Evolutionary conservation across 1,284 basidiomycete species (phyloP), one percentile per base, ranked within the genome.

Genomic region (Rhodotorula sp.): DNA sequence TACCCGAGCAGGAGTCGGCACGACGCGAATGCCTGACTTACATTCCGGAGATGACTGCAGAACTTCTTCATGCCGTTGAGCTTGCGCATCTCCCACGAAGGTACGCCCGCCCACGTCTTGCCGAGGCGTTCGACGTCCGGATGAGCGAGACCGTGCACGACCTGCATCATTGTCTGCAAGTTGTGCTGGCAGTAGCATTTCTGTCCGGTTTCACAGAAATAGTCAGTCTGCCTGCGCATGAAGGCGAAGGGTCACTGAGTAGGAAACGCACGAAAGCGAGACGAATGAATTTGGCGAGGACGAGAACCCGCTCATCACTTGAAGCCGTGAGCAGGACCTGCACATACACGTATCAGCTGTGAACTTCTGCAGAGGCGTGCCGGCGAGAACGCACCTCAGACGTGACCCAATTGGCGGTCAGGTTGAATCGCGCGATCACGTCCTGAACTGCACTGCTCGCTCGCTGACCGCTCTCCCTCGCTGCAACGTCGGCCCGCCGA

Each of bases 361-460:
- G 26, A 14, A 8, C 29, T 39, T 12, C 21, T 14, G 14, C 14
- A 34, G 6, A 21, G 1, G n/a, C 2, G 34, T 20, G 6, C 12
- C 16, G 31, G 12, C 29, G 90, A 90, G 23, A 88, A 85, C 52
- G 23, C 52, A 63, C 62, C 51, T 63, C 62, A n/a, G 62, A 63
- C 34, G 51, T 46, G 39, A 63, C 62, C 80, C 93, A 96, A 78
- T 90, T 90, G 10, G 89, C 89, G 78, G 92, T 87, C 67, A 95
- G 83, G 79, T 94, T 93, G 84, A 95, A 95, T 39, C 93, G 86
- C 23, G 90, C 90, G n/a, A 92, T 87, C 46, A 93, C 86, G 48
- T 89, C 89, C 7, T 87, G 87, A 61, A 93, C 82, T 15, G 70
- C 70, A 31, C 57, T 69, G 10, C 48, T 46, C n/a, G 52, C 43